These are phyloP conservation scores for Prunus mira DNA, from an alignment of 306 rosid genomes.

Conservation along the genomic window DNA sequence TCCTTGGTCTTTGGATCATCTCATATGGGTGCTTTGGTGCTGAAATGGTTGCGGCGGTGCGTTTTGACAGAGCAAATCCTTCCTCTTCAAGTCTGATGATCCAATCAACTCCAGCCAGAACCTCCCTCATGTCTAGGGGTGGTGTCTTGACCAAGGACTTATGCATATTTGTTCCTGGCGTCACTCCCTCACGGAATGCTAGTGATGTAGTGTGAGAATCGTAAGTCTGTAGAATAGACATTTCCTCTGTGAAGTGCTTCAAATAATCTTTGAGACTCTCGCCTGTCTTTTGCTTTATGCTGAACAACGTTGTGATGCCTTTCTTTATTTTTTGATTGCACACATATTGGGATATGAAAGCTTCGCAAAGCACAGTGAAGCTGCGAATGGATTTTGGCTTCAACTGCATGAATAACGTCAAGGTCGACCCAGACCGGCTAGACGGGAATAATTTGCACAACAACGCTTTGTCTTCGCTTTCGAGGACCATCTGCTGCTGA, in stretches of 20 bases:
- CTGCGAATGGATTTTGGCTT: background rate
- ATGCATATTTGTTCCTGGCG: background rate
- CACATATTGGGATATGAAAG: background rate
- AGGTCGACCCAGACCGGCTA: background rate
- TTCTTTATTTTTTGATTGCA: background rate
- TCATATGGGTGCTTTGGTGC: too few species aligned
- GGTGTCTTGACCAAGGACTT: background rate
- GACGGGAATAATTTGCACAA: too few species aligned
- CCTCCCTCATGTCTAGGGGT: background rate
- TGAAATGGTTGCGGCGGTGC: fast-evolving
- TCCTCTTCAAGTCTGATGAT: background rate
- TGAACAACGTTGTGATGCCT: background rate
- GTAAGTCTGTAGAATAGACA: background rate
- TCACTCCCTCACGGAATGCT: background rate
- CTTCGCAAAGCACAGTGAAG: background rate
- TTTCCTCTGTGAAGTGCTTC: background rate
- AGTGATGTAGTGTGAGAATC: background rate
- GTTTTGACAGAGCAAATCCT: fast-evolving
- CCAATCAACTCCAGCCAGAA: background rate
- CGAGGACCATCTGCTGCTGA: background rate
- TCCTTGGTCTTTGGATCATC: too few species aligned
- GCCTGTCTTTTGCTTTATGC: background rate
- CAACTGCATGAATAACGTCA: background rate
- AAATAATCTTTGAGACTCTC: background rate
- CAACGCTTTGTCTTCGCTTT: background rate